phyloP scores from a whole-genome alignment of 2,329 filamentous ascomycete genomes.

The Monosporascus sp. region DNA sequence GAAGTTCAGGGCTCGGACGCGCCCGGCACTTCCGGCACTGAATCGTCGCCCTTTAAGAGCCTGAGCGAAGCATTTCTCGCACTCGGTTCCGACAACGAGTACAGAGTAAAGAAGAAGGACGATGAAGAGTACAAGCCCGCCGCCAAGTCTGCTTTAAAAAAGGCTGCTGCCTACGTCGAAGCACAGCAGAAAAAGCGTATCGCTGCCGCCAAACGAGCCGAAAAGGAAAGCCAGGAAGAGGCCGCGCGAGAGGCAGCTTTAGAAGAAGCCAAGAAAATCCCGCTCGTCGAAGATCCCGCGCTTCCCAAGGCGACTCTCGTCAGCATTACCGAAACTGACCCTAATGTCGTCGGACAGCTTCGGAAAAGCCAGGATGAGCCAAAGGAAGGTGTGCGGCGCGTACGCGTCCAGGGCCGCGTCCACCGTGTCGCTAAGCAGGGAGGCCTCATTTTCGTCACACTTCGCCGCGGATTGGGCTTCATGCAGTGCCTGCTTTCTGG shows the following conservation, averaged over 20 bases:
- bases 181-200: background rate
- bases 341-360: background rate
- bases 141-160: background rate
- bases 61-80: background rate
- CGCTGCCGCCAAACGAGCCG: background rate
- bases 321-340: background rate
- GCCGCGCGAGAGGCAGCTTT: background rate
- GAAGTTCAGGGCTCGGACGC: background rate
- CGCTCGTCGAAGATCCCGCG: background rate
- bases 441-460: constrained; percentile 79
- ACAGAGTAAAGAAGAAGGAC: background rate
- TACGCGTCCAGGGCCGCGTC: constrained; percentile 77
- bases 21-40: background rate
- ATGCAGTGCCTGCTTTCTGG: constrained; percentile 77
- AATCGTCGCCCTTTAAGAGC: background rate
- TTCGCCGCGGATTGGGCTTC: constrained; percentile 77
- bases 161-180: background rate
- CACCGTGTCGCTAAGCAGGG: constrained; percentile 79
- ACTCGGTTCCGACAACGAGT: background rate
- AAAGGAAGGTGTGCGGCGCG: constrained; percentile 41
- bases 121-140: background rate
- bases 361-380: background rate
- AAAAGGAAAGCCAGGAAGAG: background rate
- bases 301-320: background rate
- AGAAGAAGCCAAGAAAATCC: background rate